Evolutionary conservation across 805 yeast genomes (phyloP).

Genomic region (Sporopachydermia quercuum): DNA sequence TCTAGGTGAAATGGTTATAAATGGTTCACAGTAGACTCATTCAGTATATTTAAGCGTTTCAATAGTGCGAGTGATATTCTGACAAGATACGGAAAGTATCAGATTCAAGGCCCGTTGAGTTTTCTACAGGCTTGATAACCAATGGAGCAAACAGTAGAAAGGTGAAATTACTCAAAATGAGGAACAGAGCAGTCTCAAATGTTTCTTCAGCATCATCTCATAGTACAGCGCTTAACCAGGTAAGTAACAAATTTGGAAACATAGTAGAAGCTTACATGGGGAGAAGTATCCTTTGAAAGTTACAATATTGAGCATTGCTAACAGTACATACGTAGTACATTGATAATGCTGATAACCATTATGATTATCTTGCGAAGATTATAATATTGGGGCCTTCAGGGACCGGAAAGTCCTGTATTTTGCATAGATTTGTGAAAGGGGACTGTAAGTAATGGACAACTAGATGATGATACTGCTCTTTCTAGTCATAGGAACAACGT

Average conservation of each 20-base stretch:
- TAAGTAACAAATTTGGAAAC: too few relatives aligned
- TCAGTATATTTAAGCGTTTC: too few relatives aligned
- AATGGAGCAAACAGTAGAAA: too few relatives aligned
- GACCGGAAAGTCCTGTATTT: constrained; percentile 30
- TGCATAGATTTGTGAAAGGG: constrained; percentile 25
- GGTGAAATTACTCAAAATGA: too few relatives aligned
- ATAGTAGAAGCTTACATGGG: too few relatives aligned
- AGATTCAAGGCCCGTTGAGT: too few relatives aligned
- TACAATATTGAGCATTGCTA: neutral
- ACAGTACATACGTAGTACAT: neutral
- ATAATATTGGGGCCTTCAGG: constrained; percentile 32
- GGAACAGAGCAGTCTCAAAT: neutral
- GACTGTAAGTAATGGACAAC: constrained; percentile 14
- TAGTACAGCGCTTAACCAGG: neutral
- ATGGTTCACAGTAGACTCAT: too few relatives aligned
- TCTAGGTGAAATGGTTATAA: too few relatives aligned
- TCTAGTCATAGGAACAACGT: neutral
- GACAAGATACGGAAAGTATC: too few relatives aligned
- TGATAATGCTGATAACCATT: constrained; percentile 9
- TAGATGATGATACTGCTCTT: neutral
- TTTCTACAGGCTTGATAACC: too few relatives aligned
- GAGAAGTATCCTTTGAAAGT: too few relatives aligned
- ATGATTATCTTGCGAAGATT: constrained; percentile 23
- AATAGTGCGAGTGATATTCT: too few relatives aligned
- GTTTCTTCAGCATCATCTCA: neutral